A percentile compares a stretch with the other conserved stretches of the same genome.
Evolutionary conservation across 2,329 filamentous ascomycete species (phyloP).

Genomic region (Alternaria atra): DNA sequence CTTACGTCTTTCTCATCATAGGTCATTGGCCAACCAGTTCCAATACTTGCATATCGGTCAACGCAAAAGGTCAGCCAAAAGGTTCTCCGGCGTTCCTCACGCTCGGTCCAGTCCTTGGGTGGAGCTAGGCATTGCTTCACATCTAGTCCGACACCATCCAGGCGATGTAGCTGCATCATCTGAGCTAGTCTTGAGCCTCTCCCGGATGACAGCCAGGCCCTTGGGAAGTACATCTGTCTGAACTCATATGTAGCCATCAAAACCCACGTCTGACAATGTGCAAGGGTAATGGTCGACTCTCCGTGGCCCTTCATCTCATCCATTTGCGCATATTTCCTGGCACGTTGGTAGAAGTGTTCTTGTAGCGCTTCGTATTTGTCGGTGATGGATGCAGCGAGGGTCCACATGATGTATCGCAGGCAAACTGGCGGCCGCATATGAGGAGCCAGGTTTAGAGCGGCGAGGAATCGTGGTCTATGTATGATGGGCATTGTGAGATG

Average conservation of each 20-base stretch:
- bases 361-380: slow-evolving; percentile 84
- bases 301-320: slow-evolving; percentile 94
- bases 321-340: slow-evolving; percentile 87
- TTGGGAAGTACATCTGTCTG: slow-evolving; percentile 96
- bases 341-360: slow-evolving; percentile 87
- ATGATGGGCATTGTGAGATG: slow-evolving; percentile 88
- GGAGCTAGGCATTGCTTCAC: slow-evolving; percentile 91
- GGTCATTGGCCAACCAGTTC: slow-evolving; percentile 96
- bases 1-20: slow-evolving; percentile 85
- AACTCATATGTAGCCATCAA: slow-evolving; percentile 88
- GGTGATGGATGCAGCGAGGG: slow-evolving; percentile 82
- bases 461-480: slow-evolving; percentile 85
- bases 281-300: slow-evolving; percentile 84
- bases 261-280: slow-evolving; percentile 85
- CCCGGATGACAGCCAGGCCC: slow-evolving; percentile 93
- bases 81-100: slow-evolving; percentile 87
- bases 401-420: slow-evolving; percentile 95
- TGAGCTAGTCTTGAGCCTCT: slow-evolving; percentile 80
- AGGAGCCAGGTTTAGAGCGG: slow-evolving; percentile 88
- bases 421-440: slow-evolving; percentile 86
- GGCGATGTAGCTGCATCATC: slow-evolving; percentile 91
- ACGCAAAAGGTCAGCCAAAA: slow-evolving; percentile 95
- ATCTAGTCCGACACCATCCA: slow-evolving; percentile 83
- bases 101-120: slow-evolving; percentile 91
- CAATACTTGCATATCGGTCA: slow-evolving; percentile 93